Evolutionary conservation across 306 rosid genomes (phyloP).

Genomic region (Notholithocarpus densiflorus): DNA sequence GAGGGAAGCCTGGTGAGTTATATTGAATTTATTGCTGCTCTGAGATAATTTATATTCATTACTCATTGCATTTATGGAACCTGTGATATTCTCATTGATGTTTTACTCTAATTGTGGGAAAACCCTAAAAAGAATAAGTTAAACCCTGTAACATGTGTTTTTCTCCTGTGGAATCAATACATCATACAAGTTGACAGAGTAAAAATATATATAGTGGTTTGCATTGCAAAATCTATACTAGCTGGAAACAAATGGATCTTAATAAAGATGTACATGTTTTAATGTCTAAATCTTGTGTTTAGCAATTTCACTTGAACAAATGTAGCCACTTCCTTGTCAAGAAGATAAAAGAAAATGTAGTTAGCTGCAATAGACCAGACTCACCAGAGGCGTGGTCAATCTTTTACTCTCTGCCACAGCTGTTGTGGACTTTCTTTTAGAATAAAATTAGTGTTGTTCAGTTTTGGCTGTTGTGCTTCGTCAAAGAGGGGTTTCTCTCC

Average conservation of each 20-base stretch:
- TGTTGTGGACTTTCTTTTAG: background rate
- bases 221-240: background rate
- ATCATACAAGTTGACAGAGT: background rate
- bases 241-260: no score
- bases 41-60: background rate
- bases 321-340: background rate
- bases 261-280: background rate
- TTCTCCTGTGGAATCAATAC: background rate
- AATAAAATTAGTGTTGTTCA: background rate
- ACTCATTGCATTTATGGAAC: background rate
- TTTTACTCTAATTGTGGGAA: background rate
- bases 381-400: background rate
- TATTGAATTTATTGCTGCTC: background rate
- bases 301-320: background rate
- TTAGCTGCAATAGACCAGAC: background rate
- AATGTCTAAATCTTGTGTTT: background rate
- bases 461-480: no score
- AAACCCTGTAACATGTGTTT: background rate
- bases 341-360: background rate
- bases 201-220: background rate
- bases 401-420: background rate
- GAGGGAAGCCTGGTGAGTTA: constrained; percentile 80
- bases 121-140: background rate
- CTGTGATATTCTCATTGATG: background rate
- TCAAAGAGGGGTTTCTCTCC: no score